Percentiles rank a stretch among this genome's conserved stretches.
Conservation (phyloP, 2,329 filamentous ascomycete genomes). For the Colletotrichum orbiculare region DNA sequence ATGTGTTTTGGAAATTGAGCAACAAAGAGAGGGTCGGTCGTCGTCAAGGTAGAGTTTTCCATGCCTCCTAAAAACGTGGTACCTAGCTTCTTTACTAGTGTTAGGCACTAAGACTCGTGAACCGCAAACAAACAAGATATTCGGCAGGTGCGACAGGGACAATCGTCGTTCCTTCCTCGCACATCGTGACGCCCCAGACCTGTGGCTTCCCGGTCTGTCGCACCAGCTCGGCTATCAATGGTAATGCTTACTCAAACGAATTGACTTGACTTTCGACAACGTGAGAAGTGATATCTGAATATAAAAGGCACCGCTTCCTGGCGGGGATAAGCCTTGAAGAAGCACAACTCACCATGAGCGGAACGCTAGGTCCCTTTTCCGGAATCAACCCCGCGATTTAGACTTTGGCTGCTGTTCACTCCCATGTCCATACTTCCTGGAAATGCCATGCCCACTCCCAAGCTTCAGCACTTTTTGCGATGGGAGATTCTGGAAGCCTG, state of each 20-base stretch:
- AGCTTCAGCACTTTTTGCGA: neutral
- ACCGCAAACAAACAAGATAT: conserved; percentile 25
- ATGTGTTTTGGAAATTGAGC: neutral
- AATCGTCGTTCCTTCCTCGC: conserved; percentile 18
- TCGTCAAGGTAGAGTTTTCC: conserved; percentile 12
- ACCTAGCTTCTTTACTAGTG: neutral
- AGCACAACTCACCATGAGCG: conserved; percentile 7
- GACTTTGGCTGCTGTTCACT: conserved; percentile 17
- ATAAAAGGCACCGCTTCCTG: conserved; percentile 9
- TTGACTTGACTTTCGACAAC: neutral
- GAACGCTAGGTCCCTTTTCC: conserved; percentile 15
- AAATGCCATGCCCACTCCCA: neutral
- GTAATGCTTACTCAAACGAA: neutral
- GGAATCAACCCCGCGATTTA: conserved; percentile 27
- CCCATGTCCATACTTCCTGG: conserved; percentile 7
- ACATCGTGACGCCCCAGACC: neutral
- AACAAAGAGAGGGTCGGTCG: neutral
- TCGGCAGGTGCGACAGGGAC: conserved; percentile 28
- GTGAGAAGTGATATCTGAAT: neutral
- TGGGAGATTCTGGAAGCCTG: no score
- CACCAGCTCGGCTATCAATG: neutral
- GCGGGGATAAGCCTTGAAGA: neutral
- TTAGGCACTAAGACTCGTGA: neutral
- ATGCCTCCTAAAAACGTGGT: neutral
- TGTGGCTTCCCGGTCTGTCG: conserved; percentile 28